Conservation (phyloP, 352 stramenopile genomes). For the Pythium insidiosum region DNA sequence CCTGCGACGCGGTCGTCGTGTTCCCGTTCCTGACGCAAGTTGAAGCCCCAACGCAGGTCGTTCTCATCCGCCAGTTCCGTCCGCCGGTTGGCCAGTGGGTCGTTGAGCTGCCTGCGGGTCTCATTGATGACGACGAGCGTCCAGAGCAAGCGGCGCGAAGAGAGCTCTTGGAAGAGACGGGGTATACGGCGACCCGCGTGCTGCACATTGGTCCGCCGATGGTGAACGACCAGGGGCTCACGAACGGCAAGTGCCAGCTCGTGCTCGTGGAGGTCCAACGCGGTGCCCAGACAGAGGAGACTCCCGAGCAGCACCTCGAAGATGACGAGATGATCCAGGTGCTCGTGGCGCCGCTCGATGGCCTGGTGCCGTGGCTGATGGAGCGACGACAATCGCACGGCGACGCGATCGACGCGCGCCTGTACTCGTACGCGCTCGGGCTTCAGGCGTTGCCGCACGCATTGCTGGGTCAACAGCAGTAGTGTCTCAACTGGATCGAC, state of each 20-base stretch:
- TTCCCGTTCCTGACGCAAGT: conserved; percentile 54
- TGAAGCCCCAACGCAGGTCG: conserved; percentile 22
- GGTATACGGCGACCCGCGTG: conserved; percentile 61
- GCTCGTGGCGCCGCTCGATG: conserved; percentile 43
- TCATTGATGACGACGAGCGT: conserved; percentile 85
- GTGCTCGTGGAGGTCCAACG: conserved; percentile 45
- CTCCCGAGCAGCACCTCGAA: conserved; percentile 38
- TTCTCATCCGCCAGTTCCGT: conserved; percentile 90
- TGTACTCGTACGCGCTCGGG: conserved; percentile 54
- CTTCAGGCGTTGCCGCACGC: conserved; percentile 30
- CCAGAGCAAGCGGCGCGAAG: conserved; percentile 62
- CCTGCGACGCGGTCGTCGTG: conserved; percentile 65
- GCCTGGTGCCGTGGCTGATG: conserved; percentile 55
- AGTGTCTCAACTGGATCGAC: no score
- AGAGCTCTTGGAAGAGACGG: conserved; percentile 88
- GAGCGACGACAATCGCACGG: conserved; percentile 23
- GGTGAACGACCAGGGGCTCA: conserved; percentile 77
- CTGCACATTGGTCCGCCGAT: conserved; percentile 68
- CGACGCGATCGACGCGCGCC: conserved; percentile 42
- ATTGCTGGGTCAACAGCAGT: no score
- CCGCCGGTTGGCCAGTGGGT: conserved; percentile 80
- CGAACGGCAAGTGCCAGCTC: conserved; percentile 60
- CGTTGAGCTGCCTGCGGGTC: conserved; percentile 86
- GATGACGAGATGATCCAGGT: conserved; percentile 70
- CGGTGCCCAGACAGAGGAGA: conserved; percentile 23